A percentile compares a stretch with the other conserved stretches of the same genome.
These are phyloP conservation scores for Bipolaris bicolor DNA, from an alignment of 2,329 filamentous ascomycete genomes.

Conservation along the genomic window DNA sequence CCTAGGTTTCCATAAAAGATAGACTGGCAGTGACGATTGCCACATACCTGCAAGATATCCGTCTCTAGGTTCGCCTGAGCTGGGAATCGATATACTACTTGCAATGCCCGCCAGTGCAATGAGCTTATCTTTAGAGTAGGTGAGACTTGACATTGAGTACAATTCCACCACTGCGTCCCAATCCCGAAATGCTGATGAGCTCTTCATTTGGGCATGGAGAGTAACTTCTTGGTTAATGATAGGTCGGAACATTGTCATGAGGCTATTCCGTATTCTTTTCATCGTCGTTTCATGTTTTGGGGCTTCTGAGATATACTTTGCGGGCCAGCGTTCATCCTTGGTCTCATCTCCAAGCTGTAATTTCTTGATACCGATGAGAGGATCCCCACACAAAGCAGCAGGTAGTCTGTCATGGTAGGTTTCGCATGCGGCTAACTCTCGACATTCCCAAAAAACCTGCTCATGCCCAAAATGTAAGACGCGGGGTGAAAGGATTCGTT, in stretches of 20 bases:
- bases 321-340: conserved; percentile 7
- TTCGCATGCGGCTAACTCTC: conserved; percentile 17
- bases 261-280: not conserved
- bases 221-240: not conserved
- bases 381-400: not conserved
- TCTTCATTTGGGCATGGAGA: not conserved
- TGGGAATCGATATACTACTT: not conserved
- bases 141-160: conserved; percentile 4
- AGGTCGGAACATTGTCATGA: not conserved
- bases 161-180: conserved; percentile 10
- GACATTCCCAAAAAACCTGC: conserved; percentile 33
- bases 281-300: not conserved
- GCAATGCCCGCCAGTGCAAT: conserved; percentile 14
- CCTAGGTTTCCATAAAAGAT: conserved; percentile 9
- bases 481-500: conserved; percentile 26
- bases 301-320: not conserved
- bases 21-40: conserved; percentile 8
- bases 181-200: not conserved
- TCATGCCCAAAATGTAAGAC: conserved; percentile 22
- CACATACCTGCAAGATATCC: conserved; percentile 18
- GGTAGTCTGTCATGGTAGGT: conserved; percentile 6
- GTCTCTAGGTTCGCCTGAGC: not conserved
- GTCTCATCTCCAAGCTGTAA: conserved; percentile 5
- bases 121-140: conserved; percentile 6
- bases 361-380: conserved; percentile 6